phyloP scores from a whole-genome alignment of 257 asterid species.

The Solanum etuberosum region DNA sequence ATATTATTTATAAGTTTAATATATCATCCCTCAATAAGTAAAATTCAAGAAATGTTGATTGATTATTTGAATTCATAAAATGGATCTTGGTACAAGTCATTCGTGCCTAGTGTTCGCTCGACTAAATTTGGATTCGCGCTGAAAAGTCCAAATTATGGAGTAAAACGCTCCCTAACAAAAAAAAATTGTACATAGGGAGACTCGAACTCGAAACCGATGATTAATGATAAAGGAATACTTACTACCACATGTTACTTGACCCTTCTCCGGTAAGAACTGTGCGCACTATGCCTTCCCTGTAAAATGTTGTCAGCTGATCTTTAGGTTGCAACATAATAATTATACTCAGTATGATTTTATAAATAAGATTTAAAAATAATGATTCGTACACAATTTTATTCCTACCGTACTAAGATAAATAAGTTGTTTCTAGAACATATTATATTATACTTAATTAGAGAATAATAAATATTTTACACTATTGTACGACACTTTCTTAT shows the following conservation, averaged over 20 bases:
- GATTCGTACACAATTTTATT: background rate
- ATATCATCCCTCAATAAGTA: background rate
- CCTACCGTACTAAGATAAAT: background rate
- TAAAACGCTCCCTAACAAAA: no score
- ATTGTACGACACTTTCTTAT: background rate
- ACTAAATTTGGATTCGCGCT: background rate
- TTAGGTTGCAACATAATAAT: background rate
- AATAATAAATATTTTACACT: background rate
- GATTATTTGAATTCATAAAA: background rate
- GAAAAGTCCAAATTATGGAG: no score
- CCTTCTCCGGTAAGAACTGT: background rate
- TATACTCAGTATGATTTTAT: no score
- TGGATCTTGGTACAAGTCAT: background rate
- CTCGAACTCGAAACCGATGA: rapidly evolving
- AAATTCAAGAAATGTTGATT: background rate
- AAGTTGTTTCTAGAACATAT: background rate
- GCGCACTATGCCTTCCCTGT: background rate
- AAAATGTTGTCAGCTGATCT: background rate
- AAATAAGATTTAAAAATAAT: no score
- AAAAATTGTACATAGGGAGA: no score
- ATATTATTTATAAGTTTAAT: background rate
- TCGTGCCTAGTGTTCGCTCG: no score
- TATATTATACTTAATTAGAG: background rate
- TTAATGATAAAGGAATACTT: no score
- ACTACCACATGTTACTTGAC: background rate